Evolutionary conservation across 2,329 filamentous ascomycete genomes (phyloP), one percentile per base, ranked within the genome.

Genomic region (Hypoxylon sp.): DNA sequence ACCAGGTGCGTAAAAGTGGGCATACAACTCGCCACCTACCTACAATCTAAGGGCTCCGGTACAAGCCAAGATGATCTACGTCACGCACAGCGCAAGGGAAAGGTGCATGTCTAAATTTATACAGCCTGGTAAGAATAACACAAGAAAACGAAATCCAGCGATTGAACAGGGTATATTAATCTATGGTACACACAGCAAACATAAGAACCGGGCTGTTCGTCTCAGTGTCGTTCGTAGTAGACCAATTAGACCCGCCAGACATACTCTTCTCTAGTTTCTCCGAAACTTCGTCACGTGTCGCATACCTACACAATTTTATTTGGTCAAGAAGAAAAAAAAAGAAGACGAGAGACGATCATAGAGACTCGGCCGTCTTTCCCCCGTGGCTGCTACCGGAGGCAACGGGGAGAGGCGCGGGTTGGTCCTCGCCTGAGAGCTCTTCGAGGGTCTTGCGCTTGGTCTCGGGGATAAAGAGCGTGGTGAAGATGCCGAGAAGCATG

Each of bases 371-470:
- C 8, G 67, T 64, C 64, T 70, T 68, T 31, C 50, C 40, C 2
- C 40, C 46, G 40, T 65, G 51, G 44, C 27, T 50, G 40, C 54
- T 60, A 14, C 33, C 27, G 13, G 54, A 53, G 17, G 55, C 10
- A 17, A 17, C 25, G 6, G 55, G 50, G 1, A 57, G 22, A 5
- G 66, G 62, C n/a, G 71, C 37, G 17, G 62, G 70, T 50, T 75
- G 76, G 37, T 78, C 76, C 58, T 78, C 76, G 48, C 77, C 77
- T 31, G 85, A 83, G 37, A 92, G 83, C 78, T 90, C 85, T 78
- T 92, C 92, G 33, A 95, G 85, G 1, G 91, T 92, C 85, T 90
- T 90, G 64, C 90, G 84, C 82, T 91, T 92, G 20, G 90, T 93
- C 84, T 93, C 92, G 6, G 90, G 90, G 66, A 93, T 92, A 64